Evolutionary conservation across 768 basidiomycete genomes (phyloP).

Genomic region (Phlebiopsis flavidoalba): DNA sequence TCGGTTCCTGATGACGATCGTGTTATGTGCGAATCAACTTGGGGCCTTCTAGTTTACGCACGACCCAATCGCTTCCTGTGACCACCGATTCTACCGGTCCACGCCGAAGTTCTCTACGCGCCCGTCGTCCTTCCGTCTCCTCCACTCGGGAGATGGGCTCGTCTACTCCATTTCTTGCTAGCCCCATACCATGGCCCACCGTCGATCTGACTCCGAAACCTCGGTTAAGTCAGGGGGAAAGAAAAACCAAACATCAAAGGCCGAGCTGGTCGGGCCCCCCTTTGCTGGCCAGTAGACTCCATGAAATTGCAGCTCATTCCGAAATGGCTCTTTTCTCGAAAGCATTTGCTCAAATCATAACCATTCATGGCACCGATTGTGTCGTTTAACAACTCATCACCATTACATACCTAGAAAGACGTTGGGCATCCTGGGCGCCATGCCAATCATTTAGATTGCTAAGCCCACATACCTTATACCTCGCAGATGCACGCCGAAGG

Average conservation of each 20-base stretch:
- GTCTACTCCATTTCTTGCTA: not conserved
- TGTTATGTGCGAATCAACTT: not conserved
- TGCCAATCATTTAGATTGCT: no score
- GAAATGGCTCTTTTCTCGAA: not conserved
- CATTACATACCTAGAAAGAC: no score
- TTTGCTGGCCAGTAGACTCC: slow-evolving; percentile 3
- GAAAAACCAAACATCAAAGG: not conserved
- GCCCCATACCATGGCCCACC: slow-evolving; percentile 3
- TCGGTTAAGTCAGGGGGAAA: not conserved
- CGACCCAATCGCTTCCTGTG: not conserved
- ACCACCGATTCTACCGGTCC: not conserved
- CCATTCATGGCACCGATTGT: no score
- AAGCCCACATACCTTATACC: no score
- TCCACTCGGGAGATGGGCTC: not conserved
- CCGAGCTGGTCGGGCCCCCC: slow-evolving; percentile 1
- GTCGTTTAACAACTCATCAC: no score
- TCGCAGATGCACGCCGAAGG: no score
- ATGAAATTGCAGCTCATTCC: not conserved
- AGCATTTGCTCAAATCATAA: no score
- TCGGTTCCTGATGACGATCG: not conserved
- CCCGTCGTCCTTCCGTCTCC: not conserved
- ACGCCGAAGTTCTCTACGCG: not conserved
- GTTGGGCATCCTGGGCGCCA: no score
- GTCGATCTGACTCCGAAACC: not conserved
- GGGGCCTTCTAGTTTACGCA: not conserved